phyloP scores from a whole-genome alignment of 164 flowering plant genomes.

The Aristolochia fimbriata region DNA sequence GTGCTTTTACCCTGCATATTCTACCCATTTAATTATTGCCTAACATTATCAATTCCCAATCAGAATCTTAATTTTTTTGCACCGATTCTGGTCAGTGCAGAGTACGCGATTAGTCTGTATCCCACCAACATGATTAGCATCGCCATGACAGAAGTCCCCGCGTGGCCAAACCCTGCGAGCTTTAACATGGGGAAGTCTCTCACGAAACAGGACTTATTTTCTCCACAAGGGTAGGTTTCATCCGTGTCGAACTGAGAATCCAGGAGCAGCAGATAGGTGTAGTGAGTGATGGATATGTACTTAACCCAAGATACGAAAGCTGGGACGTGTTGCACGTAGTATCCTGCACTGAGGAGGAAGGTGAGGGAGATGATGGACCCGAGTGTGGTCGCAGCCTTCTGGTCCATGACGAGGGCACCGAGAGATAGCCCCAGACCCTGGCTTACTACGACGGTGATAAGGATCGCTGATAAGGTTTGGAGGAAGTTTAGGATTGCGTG shows the following conservation, averaged over 20 bases:
- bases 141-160: conserved; percentile 15
- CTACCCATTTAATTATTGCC: too few species aligned
- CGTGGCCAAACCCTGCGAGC: conserved; percentile 29
- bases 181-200: conserved; percentile 35
- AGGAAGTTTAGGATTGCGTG: conserved; percentile 22
- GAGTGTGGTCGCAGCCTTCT: conserved; percentile 35
- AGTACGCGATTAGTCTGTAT: conserved; percentile 41
- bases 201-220: conserved; percentile 18
- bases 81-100: conserved; percentile 54
- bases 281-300: conserved; percentile 36
- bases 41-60: too few species aligned
- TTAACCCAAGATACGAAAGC: conserved; percentile 52
- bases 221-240: conserved; percentile 36
- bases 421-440: conserved; percentile 63
- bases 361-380: conserved; percentile 45
- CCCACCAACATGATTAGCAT: conserved; percentile 17
- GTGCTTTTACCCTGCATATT: too few species aligned
- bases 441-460: conserved; percentile 3
- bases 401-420: conserved; percentile 61
- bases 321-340: conserved; percentile 50
- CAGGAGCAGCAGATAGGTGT: conserved; percentile 41
- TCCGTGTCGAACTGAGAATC: conserved; percentile 31
- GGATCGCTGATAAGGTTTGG: conserved; percentile 27
- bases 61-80: not conserved
- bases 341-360: conserved; percentile 50